phyloP scores from a whole-genome alignment of 2,329 filamentous ascomycete species.

The Ilyonectria sp. region DNA sequence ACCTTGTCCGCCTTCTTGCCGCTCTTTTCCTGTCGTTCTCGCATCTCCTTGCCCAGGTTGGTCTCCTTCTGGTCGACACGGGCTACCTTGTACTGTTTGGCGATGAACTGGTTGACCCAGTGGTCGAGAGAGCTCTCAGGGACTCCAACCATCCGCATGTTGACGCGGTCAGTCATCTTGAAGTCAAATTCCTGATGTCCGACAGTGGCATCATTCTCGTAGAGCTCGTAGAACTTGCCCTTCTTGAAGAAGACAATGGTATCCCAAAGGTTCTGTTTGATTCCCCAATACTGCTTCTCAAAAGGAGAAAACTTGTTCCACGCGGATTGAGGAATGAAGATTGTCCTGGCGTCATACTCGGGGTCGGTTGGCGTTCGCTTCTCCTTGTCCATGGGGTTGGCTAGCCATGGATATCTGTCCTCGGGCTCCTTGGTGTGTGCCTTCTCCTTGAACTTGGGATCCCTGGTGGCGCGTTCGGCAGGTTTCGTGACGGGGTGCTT shows the following conservation, averaged over 20 bases:
- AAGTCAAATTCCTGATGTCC: constrained; percentile 97
- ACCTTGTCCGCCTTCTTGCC: constrained; percentile 90
- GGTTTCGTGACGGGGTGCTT: constrained; percentile 55
- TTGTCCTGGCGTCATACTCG: constrained; percentile 90
- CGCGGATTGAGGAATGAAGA: constrained; percentile 88
- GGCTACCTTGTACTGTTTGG: constrained; percentile 97
- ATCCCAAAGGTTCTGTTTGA: constrained; percentile 98
- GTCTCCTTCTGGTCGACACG: constrained; percentile 98
- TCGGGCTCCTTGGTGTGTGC: constrained; percentile 88
- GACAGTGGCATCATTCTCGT: constrained; percentile 97
- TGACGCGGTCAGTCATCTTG: constrained; percentile 97
- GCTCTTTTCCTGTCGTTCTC: constrained; percentile 81
- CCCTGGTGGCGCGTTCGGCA: constrained; percentile 47
- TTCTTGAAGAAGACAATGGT: constrained; percentile 99
- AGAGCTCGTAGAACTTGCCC: constrained; percentile 98
- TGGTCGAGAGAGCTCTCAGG: constrained; percentile 95
- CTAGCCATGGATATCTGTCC: constrained; percentile 91
- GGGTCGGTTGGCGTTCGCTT: constrained; percentile 83
- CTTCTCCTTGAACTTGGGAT: constrained; percentile 70
- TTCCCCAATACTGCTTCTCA: constrained; percentile 99
- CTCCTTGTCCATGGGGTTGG: constrained; percentile 87
- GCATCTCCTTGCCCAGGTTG: constrained; percentile 96
- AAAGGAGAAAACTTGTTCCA: constrained; percentile 92
- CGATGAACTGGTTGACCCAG: constrained; percentile 98
- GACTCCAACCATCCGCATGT: constrained; percentile 99